Evolutionary conservation across 2,329 filamentous ascomycete genomes (phyloP), one percentile per base, ranked within the genome.

Genomic region (Moelleriella libera): DNA sequence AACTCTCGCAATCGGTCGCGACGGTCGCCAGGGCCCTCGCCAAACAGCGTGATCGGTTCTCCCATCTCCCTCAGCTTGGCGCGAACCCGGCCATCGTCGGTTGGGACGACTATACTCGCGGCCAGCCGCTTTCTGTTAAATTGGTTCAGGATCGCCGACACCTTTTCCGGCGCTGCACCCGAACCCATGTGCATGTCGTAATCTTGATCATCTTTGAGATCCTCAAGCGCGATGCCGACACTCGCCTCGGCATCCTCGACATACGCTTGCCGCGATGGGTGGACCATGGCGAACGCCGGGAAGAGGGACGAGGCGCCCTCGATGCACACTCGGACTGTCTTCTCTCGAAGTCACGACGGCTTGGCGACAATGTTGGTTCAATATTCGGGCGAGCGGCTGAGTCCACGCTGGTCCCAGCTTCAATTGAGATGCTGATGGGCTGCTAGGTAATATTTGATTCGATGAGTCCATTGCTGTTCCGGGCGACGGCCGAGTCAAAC

Each of bases 41-140:
- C 92, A 54, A 98, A 98, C 0, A 97, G 73, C 0, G 90, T 98
- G 48, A 97, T 81, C 9, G 92, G 92, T 60, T 98, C 85, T n/a
- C 86, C 88, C 53, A 95, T 74, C 58, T 92, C 84, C 54, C 92
- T 81, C 50, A 97, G 75, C 54, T 79, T 81, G 39, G 80, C 73
- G 51, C 88, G 85, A 44, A 98, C 89, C 57, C 85, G 80, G 51
- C 77, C 82, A 70, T 98, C 92, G 62, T 96, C 89, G 47, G 94
- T 98, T 1, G 90, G 92, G 4, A 98, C 92, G 10, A 85, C 83
- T 56, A 97, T 86, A 9, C 85, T 84, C 14, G 88, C 88, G 9
- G 88, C 89, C 59, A 88, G 78, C 58, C 88, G 81, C 66, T 95
- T 96, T 51, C 90, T 85, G 58, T 88, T 85, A 64, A 98, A 92